Percentiles rank a stretch among this genome's conserved stretches.
phyloP scores from a whole-genome alignment of 305 asterid species.

The Solanum hybrid region DNA sequence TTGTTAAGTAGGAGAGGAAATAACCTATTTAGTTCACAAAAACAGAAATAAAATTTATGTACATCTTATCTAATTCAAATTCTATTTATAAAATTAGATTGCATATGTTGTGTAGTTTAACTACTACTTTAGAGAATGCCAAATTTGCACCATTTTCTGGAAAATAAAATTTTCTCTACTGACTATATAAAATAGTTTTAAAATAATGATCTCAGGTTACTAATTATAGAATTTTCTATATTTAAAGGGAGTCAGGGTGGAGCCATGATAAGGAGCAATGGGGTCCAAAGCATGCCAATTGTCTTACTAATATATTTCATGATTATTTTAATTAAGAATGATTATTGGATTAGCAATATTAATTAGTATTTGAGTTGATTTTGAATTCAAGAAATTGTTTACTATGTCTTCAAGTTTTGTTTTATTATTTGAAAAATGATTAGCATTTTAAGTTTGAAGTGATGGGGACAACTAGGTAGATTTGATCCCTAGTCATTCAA shows the following conservation, averaged over 20 bases:
- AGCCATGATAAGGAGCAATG: constrained; percentile 8
- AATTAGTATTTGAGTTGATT: not conserved
- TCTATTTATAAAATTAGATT: not conserved
- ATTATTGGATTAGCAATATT: not conserved
- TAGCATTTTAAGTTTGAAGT: not conserved
- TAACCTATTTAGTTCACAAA: not conserved
- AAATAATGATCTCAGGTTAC: not conserved
- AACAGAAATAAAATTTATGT: not conserved
- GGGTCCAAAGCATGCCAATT: constrained; percentile 15
- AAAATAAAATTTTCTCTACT: not conserved
- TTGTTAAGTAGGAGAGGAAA: not conserved
- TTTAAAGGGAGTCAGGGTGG: not conserved
- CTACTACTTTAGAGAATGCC: not conserved
- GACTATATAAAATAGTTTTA: not conserved
- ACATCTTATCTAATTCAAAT: not conserved
- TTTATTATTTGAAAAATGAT: not conserved
- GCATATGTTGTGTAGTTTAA: not conserved
- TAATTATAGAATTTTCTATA: not conserved
- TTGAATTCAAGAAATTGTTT: not conserved
- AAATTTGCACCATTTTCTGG: not conserved
- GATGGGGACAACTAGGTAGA: not conserved
- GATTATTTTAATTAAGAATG: not conserved
- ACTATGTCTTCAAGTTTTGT: not conserved
- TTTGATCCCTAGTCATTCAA: not conserved
- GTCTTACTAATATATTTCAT: constrained; percentile 10